These are phyloP conservation scores for Phlebiopsis gigantea DNA, from an alignment of 768 basidiomycete species.

Conservation along the genomic window DNA sequence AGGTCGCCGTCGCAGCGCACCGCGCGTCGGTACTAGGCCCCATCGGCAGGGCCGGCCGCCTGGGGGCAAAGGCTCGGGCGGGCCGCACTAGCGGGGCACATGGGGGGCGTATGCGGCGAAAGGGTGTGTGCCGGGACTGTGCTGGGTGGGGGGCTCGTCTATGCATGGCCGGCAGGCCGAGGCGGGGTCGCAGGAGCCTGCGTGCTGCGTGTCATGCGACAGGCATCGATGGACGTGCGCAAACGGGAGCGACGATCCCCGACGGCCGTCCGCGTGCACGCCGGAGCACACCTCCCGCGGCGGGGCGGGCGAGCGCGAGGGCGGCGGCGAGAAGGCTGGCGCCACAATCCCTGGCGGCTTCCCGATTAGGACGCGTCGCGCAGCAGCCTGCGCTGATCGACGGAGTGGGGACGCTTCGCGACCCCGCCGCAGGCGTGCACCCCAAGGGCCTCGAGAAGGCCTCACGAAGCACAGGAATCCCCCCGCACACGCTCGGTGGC, in stretches of 20 bases:
- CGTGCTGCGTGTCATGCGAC: no score
- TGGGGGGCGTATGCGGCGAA: not conserved
- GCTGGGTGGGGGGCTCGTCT: no score
- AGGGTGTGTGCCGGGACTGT: not conserved
- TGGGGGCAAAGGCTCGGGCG: not conserved
- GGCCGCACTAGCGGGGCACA: not conserved
- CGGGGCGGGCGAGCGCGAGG: not conserved
- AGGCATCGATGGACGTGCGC: no score
- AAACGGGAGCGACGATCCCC: not conserved
- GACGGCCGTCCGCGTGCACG: not conserved
- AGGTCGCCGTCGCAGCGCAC: not conserved
- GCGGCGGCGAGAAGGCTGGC: not conserved
- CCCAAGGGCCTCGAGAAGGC: not conserved
- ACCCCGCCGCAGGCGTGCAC: not conserved
- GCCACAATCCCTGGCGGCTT: not conserved
- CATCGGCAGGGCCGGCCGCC: not conserved
- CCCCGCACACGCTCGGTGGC: constrained; percentile 6
- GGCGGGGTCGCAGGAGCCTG: no score
- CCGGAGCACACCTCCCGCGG: not conserved
- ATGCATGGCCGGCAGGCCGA: no score
- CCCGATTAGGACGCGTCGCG: not conserved
- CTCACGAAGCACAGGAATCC: constrained; percentile 3
- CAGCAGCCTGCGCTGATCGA: not conserved
- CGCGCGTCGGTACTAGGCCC: not conserved
- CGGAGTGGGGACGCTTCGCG: not conserved